Conservation (phyloP, 2,329 filamentous ascomycete species). For the Apiospora kogelbergensis region DNA sequence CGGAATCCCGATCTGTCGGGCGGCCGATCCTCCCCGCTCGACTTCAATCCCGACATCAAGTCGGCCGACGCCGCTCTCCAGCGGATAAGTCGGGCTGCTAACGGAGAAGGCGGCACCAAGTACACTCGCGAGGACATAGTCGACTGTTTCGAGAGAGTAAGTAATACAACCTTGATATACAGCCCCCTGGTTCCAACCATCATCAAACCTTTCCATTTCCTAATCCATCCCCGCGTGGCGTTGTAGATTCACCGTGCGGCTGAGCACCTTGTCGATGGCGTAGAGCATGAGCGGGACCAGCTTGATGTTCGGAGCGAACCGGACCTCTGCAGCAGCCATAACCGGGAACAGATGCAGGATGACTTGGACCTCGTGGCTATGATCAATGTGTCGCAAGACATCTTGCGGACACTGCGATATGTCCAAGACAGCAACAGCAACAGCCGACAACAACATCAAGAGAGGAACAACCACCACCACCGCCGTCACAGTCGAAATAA, state of each 20-base stretch:
- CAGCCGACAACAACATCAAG: neutral
- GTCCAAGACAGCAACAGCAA: neutral
- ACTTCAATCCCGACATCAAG: neutral
- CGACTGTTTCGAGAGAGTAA: neutral
- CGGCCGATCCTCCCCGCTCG: neutral
- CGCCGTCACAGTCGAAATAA: neutral
- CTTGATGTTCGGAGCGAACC: neutral
- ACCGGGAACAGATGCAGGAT: neutral
- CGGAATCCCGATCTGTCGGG: neutral
- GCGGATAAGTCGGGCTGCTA: neutral
- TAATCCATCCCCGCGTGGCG: neutral
- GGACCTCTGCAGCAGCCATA: neutral
- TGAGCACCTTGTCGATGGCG: neutral
- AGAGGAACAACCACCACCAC: neutral
- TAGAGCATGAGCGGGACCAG: neutral
- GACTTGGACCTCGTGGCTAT: neutral
- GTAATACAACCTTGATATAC: too few relatives aligned
- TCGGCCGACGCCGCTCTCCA: neutral
- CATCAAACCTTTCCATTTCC: neutral
- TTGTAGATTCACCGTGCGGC: neutral
- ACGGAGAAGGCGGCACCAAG: neutral
- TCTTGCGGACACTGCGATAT: neutral
- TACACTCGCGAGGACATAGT: neutral
- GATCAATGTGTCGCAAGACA: constrained; percentile 5
- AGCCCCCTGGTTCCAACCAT: too few relatives aligned